Percentiles rank a stretch among this genome's conserved stretches.
Conservation (phyloP, 495 filamentous ascomycete genomes). For the Xylaria nigripes region DNA sequence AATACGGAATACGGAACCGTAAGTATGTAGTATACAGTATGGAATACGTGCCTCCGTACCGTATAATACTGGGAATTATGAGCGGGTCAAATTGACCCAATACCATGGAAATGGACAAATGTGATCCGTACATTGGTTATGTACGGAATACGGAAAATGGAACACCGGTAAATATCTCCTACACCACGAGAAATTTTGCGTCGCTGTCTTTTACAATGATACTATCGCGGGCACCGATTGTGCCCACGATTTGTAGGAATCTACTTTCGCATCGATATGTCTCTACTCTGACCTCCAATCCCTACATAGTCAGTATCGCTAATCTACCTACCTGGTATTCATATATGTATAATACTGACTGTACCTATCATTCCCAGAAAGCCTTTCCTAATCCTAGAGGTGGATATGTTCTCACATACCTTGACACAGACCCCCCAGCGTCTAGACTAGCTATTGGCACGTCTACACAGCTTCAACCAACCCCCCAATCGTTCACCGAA, state of each 20-base stretch:
- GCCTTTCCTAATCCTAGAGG: conserved; percentile 48
- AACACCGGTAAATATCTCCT: too few species aligned
- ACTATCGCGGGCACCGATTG: conserved; percentile 15
- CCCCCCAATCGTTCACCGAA: conserved; percentile 63
- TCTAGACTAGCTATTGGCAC: conserved; percentile 65
- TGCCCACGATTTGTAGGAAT: conserved; percentile 11
- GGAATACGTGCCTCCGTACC: too few species aligned
- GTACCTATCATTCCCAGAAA: conserved; percentile 48
- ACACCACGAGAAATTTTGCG: background rate
- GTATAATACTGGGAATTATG: too few species aligned
- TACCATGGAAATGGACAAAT: too few species aligned
- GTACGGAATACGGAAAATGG: too few species aligned
- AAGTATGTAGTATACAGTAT: too few species aligned
- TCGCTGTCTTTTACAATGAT: conserved; percentile 14
- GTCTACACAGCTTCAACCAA: conserved; percentile 64
- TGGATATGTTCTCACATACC: conserved; percentile 59
- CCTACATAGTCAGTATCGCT: conserved; percentile 36
- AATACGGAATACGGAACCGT: too few species aligned
- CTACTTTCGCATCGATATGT: conserved; percentile 18
- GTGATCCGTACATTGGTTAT: too few species aligned
- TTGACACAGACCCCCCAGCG: conserved; percentile 65
- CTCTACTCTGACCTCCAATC: conserved; percentile 35
- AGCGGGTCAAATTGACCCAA: too few species aligned
- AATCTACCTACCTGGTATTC: background rate
- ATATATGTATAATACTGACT: conserved; percentile 22